These are phyloP conservation scores for Backusella westeae DNA, from an alignment of 192 early-diverging fungal species.

Conservation along the genomic window DNA sequence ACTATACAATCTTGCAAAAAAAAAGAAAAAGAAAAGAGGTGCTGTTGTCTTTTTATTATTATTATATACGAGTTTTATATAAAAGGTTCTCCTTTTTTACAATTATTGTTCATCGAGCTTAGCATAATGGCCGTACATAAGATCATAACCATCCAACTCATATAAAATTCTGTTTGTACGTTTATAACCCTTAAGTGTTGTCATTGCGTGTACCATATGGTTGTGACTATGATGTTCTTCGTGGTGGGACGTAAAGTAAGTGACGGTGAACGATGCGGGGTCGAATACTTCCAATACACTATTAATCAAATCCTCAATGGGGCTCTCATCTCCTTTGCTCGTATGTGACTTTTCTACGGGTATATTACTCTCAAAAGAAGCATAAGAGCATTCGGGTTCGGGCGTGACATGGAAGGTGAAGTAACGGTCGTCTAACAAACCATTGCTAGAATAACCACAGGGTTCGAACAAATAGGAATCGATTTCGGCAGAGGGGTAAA, in stretches of 20 bases:
- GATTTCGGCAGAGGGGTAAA: constrained; percentile 79
- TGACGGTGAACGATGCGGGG: constrained; percentile 74
- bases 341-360: constrained; percentile 54
- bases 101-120: neutral
- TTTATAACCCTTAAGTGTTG: constrained; percentile 58
- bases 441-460: constrained; percentile 97
- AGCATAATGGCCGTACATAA: constrained; percentile 75
- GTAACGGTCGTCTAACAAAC: constrained; percentile 76
- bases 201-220: constrained; percentile 43
- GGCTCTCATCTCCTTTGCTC: constrained; percentile 46
- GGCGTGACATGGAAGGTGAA: constrained; percentile 99
- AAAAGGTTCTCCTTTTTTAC: neutral
- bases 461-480: constrained; percentile 95
- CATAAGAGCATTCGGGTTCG: constrained; percentile 97
- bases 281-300: constrained; percentile 84
- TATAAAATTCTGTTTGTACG: constrained; percentile 71
- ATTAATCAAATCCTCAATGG: constrained; percentile 65
- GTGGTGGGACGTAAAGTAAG: constrained; percentile 67
- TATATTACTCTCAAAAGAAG: constrained; percentile 97
- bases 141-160: constrained; percentile 79
- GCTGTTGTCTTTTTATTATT: no score
- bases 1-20: no score
- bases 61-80: neutral
- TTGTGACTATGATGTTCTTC: constrained; percentile 7
- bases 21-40: no score